Conservation (phyloP, 139 green algal genomes). For the Yamagishiella unicocca region DNA sequence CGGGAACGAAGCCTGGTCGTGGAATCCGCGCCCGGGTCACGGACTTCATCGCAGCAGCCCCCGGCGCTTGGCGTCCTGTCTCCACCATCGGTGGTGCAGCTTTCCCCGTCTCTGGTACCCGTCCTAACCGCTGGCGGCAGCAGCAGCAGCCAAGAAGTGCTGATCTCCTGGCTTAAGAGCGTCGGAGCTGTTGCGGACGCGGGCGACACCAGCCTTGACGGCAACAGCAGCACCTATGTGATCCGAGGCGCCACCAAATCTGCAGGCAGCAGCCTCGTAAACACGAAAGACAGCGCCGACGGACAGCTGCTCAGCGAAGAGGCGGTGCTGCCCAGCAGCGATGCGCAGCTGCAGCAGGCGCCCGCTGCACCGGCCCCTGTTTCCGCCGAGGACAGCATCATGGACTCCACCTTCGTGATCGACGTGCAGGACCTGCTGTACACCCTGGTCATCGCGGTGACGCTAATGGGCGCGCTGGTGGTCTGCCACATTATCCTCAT, state of each 20-base stretch:
- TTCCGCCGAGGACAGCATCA: no score
- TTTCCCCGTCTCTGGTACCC: no score
- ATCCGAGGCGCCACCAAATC: background rate
- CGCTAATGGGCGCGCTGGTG: background rate
- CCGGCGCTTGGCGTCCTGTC: no score
- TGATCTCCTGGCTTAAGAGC: background rate
- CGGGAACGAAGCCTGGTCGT: no score
- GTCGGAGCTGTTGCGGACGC: background rate
- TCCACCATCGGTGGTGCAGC: no score
- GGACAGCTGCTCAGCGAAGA: no score
- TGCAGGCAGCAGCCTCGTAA: no score
- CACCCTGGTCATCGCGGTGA: background rate
- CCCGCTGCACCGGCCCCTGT: background rate
- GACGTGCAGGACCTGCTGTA: background rate
- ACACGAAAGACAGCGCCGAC: no score
- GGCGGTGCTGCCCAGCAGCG: no score
- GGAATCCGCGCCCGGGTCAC: no score
- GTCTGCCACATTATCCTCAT: background rate
- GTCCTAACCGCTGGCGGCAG: background rate
- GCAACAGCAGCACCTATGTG: background rate
- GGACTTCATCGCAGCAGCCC: no score
- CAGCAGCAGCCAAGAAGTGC: background rate
- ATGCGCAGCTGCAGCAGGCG: background rate
- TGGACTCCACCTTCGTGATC: background rate
- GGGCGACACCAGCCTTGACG: no score